Conservation (phyloP, 495 filamentous ascomycete genomes). For the Penicillium dipodomyicola region DNA sequence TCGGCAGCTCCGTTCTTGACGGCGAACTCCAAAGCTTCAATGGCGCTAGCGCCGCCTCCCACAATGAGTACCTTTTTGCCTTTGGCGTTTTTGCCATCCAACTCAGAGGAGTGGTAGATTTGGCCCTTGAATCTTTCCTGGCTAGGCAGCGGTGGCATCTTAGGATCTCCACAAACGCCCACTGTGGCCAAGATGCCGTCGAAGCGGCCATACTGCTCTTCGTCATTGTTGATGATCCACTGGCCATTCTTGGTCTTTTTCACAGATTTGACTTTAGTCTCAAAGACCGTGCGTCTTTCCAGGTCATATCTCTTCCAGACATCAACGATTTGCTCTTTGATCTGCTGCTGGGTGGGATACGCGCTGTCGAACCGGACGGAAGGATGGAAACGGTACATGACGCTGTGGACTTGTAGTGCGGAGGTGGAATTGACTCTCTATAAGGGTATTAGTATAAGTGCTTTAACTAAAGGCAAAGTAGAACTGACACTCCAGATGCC, state of each 20-base stretch:
- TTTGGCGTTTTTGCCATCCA: constrained; percentile 67
- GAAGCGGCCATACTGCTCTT: constrained; percentile 63
- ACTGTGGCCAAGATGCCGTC: constrained; percentile 76
- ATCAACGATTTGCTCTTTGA: constrained; percentile 64
- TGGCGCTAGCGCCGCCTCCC: constrained; percentile 76
- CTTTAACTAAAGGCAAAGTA: background rate
- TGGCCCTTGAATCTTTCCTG: constrained; percentile 65
- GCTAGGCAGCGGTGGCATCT: constrained; percentile 64
- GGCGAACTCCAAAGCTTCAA: constrained; percentile 82
- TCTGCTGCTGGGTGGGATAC: constrained; percentile 72
- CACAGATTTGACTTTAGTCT: constrained; percentile 63
- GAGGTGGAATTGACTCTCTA: constrained; percentile 82
- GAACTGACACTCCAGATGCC: constrained; percentile 79
- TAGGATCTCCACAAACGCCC: constrained; percentile 76
- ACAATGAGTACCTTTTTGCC: constrained; percentile 73
- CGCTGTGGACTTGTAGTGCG: constrained; percentile 74
- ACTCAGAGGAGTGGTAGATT: constrained; percentile 69
- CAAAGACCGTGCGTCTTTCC: constrained; percentile 66
- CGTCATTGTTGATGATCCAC: constrained; percentile 82
- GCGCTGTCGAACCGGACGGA: constrained; percentile 69
- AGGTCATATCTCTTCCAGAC: constrained; percentile 77
- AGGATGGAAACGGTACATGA: constrained; percentile 89
- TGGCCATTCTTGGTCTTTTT: constrained; percentile 64
- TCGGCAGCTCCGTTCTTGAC: constrained; percentile 61
- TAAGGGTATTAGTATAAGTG: constrained; percentile 8